These are phyloP conservation scores for Rhodomyrtus psidioides DNA, from an alignment of 441 rosid species.

Conservation along the genomic window DNA sequence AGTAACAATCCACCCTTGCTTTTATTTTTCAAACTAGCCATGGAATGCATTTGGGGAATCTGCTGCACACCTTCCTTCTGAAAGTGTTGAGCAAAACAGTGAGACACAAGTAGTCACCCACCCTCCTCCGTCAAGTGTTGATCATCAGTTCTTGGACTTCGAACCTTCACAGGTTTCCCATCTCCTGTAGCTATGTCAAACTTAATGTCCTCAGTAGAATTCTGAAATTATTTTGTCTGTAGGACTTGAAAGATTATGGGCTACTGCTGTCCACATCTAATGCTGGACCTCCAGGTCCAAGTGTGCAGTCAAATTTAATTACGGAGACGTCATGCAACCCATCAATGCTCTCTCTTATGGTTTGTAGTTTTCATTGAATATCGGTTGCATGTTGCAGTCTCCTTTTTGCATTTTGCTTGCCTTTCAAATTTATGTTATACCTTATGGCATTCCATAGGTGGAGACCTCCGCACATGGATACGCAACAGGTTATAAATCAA, in stretches of 20 bases:
- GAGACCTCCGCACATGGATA: slow-evolving; percentile 26
- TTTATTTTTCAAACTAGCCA: slow-evolving; percentile 26
- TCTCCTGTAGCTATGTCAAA: slow-evolving; percentile 8
- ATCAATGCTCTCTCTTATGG: slow-evolving; percentile 27
- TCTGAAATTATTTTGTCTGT: slow-evolving; percentile 14
- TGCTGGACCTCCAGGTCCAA: slow-evolving; percentile 21
- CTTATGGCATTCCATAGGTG: slow-evolving; percentile 28
- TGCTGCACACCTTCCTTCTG: slow-evolving; percentile 24
- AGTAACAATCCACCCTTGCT: neutral
- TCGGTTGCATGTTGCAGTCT: neutral
- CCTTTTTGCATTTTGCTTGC: neutral
- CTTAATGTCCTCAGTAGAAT: slow-evolving; percentile 7
- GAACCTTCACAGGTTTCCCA: slow-evolving; percentile 34
- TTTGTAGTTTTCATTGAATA: slow-evolving; percentile 17
- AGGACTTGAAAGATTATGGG: slow-evolving; percentile 29
- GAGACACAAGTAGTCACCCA: slow-evolving; percentile 21
- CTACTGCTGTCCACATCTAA: slow-evolving; percentile 15
- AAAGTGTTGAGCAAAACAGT: slow-evolving; percentile 17
- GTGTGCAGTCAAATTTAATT: slow-evolving; percentile 18
- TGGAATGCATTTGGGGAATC: slow-evolving; percentile 69
- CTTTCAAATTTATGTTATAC: neutral
- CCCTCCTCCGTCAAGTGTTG: slow-evolving; percentile 21
- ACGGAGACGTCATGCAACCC: slow-evolving; percentile 27
- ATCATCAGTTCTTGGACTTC: slow-evolving; percentile 27
- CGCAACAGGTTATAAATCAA: slow-evolving; percentile 35